phyloP scores from a whole-genome alignment of 2,329 filamentous ascomycete genomes.

The Drechslerella dactyloides region DNA sequence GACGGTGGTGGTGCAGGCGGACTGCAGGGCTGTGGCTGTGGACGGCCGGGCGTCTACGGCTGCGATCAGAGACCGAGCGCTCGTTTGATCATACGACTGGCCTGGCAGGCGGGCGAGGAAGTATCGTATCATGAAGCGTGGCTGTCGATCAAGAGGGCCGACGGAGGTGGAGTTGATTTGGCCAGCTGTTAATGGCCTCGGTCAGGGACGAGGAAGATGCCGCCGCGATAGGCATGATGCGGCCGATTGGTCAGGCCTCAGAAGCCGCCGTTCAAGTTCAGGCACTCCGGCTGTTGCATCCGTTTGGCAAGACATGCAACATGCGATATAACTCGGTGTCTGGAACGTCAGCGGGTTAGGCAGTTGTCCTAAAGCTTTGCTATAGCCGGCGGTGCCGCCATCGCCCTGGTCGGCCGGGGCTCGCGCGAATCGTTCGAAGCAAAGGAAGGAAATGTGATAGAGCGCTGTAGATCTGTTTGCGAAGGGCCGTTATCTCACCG shows the following conservation, averaged over 20 bases:
- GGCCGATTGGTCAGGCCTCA: not conserved
- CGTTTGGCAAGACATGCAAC: not conserved
- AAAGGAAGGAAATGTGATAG: slow-evolving; percentile 7
- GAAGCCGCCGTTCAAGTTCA: no score
- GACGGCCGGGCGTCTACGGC: slow-evolving; percentile 25
- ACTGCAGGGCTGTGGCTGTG: not conserved
- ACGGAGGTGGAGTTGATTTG: not conserved
- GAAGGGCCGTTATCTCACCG: slow-evolving; percentile 10
- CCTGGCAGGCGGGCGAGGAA: slow-evolving; percentile 15
- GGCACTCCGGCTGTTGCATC: not conserved
- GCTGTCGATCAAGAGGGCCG: slow-evolving; percentile 22
- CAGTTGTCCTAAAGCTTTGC: not conserved
- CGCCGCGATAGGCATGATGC: not conserved
- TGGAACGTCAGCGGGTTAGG: not conserved
- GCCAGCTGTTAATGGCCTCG: not conserved
- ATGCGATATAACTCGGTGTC: not conserved
- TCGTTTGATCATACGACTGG: slow-evolving; percentile 45
- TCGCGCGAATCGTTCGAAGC: not conserved
- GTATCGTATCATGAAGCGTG: slow-evolving; percentile 45
- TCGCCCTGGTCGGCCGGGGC: slow-evolving; percentile 13
- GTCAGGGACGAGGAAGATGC: not conserved
- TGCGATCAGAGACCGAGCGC: slow-evolving; percentile 9
- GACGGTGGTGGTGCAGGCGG: not conserved
- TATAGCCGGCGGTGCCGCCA: slow-evolving; percentile 18
- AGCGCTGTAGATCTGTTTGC: slow-evolving; percentile 14